phyloP scores from a whole-genome alignment of 345 rosid species.

The Populus ilicifolia region DNA sequence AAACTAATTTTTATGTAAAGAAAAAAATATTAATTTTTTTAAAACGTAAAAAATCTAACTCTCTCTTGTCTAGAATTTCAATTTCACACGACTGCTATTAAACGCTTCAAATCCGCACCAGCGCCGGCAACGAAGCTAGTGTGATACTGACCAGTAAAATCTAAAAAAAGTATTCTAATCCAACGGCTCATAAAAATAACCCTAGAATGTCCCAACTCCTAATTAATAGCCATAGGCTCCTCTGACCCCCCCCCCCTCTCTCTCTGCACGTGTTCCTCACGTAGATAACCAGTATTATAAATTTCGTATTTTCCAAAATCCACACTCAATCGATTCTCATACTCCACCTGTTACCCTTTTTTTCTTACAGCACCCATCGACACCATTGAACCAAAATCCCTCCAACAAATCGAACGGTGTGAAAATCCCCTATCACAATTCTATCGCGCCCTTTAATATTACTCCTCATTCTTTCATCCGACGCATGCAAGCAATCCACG shows the following conservation, averaged over 20 bases:
- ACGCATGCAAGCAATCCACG: conserved; percentile 24
- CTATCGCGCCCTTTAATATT: not conserved
- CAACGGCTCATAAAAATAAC: conserved; percentile 3
- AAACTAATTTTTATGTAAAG: no score
- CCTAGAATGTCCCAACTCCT: not conserved
- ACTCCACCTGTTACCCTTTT: not conserved
- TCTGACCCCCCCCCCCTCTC: not conserved
- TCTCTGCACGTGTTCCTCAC: conserved; percentile 18
- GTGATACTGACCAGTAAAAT: no score
- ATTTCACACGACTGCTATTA: no score
- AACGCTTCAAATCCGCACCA: no score
- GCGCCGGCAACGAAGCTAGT: no score
- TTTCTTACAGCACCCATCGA: not conserved
- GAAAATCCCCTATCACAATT: not conserved
- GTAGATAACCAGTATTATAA: not conserved
- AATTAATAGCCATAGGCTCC: conserved; percentile 1
- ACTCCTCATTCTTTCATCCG: not conserved
- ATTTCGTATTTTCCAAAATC: not conserved
- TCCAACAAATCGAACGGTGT: not conserved
- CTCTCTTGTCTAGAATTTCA: no score
- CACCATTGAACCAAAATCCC: not conserved
- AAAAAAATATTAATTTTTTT: no score
- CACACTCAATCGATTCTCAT: not conserved
- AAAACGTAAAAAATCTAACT: no score
- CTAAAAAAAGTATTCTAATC: conserved; percentile 7